These are phyloP conservation scores for Coemansia sp. DNA, from an alignment of 192 early-diverging fungal genomes.

Conservation along the genomic window DNA sequence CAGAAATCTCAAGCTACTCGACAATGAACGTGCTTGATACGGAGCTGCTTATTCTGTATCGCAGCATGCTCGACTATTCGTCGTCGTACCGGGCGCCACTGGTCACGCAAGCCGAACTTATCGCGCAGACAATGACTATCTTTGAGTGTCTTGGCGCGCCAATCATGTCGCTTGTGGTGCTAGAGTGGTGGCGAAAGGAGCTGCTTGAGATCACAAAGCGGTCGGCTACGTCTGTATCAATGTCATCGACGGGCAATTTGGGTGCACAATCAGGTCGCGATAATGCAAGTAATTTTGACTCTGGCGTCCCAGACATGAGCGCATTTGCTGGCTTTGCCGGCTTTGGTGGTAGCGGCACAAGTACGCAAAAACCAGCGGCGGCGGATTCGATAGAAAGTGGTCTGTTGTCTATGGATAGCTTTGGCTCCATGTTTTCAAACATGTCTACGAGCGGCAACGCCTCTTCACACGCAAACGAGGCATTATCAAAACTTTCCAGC, in stretches of 20 bases:
- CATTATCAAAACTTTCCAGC: not conserved
- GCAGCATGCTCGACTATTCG: conserved; percentile 46
- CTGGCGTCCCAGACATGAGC: conserved; percentile 33
- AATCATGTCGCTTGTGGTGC: conserved; percentile 52
- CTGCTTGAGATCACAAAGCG: conserved; percentile 26
- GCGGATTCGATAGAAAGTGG: conserved; percentile 30
- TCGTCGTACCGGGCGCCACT: conserved; percentile 45
- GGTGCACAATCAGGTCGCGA: not conserved
- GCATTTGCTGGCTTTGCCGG: conserved; percentile 33
- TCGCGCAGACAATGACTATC: conserved; percentile 53
- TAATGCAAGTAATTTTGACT: not conserved
- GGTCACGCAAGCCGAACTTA: conserved; percentile 44
- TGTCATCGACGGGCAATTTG: not conserved
- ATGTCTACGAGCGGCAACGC: not conserved
- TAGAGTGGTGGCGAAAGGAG: conserved; percentile 54
- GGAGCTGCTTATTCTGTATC: conserved; percentile 48
- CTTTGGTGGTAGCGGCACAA: conserved; percentile 9
- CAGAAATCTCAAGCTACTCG: conserved; percentile 24
- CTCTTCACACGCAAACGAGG: not conserved
- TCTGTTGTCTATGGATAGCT: conserved; percentile 35
- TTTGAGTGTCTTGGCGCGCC: conserved; percentile 53
- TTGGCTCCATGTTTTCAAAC: conserved; percentile 30
- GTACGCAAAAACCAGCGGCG: not conserved
- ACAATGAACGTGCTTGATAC: conserved; percentile 49
- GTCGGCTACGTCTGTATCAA: not conserved